Conservation (phyloP, 768 basidiomycete genomes). For the Suillus variegatus region DNA sequence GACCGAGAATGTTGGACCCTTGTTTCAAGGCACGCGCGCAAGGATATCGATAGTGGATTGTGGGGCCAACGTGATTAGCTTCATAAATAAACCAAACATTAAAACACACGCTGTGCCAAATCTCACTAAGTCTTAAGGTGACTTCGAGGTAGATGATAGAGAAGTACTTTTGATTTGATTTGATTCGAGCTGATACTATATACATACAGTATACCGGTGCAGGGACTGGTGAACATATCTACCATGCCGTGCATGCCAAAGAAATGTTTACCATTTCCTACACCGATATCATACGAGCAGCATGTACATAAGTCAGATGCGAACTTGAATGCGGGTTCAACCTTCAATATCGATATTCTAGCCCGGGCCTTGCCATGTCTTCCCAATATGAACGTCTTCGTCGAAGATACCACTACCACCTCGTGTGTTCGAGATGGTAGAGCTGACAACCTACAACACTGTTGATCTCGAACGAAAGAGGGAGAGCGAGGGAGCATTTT, state of each 20-base stretch:
- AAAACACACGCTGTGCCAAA: not conserved
- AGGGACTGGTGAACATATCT: not conserved
- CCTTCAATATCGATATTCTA: no score
- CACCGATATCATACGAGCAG: not conserved
- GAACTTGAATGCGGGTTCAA: no score
- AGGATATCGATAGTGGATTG: not conserved
- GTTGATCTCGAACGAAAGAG: no score
- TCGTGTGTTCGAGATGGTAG: no score
- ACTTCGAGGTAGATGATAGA: not conserved
- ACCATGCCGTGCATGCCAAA: not conserved
- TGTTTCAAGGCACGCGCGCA: not conserved
- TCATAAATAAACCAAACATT: not conserved
- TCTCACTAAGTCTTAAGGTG: not conserved
- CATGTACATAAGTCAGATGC: not conserved
- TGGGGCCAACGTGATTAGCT: not conserved
- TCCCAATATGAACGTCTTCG: no score
- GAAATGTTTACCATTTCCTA: not conserved
- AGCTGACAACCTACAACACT: no score
- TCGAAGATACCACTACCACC: no score
- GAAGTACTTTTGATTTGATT: no score
- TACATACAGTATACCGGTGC: not conserved
- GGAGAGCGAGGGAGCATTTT: no score
- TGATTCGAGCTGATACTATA: not conserved
- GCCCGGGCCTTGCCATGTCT: no score
- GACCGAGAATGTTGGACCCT: not conserved